These are phyloP conservation scores for Lignosus rhinocerotis DNA, from an alignment of 1,284 basidiomycete species.

Conservation along the genomic window DNA sequence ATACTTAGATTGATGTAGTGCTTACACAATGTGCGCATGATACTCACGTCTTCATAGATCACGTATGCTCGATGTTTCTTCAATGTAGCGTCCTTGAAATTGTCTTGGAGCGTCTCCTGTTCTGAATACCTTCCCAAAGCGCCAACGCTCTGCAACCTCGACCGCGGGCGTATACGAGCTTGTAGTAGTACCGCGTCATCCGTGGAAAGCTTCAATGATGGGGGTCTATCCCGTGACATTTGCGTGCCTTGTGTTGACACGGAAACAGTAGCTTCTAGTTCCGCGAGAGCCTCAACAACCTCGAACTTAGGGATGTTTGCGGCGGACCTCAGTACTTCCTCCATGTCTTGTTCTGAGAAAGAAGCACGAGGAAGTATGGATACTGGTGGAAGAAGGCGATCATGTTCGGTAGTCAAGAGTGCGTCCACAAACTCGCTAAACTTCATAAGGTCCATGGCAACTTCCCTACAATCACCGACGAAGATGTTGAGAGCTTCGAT, in stretches of 20 bases:
- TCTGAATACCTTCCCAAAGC: constrained; percentile 18
- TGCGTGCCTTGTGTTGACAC: not conserved
- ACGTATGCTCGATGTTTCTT: constrained; percentile 19
- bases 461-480: constrained; percentile 18
- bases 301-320: constrained; percentile 13
- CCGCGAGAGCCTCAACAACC: constrained; percentile 12
- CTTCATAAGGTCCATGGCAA: constrained; percentile 15
- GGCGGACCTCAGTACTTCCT: constrained; percentile 15
- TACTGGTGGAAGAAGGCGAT: not conserved
- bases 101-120: not conserved
- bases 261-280: constrained; percentile 11
- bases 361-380: constrained; percentile 15
- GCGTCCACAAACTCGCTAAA: constrained; percentile 18
- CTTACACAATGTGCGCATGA: too few relatives aligned
- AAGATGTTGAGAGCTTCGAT: constrained; percentile 21
- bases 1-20: not conserved
- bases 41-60: constrained; percentile 14
- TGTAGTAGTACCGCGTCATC: constrained; percentile 18
- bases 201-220: constrained; percentile 19
- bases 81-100: not conserved
- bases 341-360: constrained; percentile 19
- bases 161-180: constrained; percentile 10
- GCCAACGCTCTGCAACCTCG: constrained; percentile 18
- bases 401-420: constrained; percentile 11
- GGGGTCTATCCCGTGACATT: constrained; percentile 14